Evolutionary conservation across 805 yeast species (phyloP).

Genomic region (Ogataea paraovalis): DNA sequence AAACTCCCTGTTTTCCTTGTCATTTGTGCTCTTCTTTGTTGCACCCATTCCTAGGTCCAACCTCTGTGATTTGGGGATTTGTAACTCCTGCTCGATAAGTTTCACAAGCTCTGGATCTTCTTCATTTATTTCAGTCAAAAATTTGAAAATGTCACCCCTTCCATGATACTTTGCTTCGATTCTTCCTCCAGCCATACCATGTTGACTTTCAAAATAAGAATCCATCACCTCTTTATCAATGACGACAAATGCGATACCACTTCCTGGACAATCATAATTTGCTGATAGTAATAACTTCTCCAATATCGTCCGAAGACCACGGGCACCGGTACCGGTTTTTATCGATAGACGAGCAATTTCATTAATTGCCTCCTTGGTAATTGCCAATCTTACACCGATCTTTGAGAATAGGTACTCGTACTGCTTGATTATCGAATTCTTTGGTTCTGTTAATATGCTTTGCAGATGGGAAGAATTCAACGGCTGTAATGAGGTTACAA

Average conservation of each 20-base stretch:
- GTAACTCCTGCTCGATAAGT: constrained; percentile 31
- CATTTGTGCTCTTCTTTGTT: background rate
- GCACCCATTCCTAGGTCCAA: background rate
- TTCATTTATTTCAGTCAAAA: constrained; percentile 36
- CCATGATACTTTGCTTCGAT: constrained; percentile 42
- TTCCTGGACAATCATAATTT: constrained; percentile 58
- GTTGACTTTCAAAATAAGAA: constrained; percentile 2
- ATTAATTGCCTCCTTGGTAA: constrained; percentile 46
- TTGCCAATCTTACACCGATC: constrained; percentile 46
- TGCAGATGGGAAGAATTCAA: constrained; percentile 42
- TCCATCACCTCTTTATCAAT: constrained; percentile 43
- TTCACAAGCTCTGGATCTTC: constrained; percentile 40
- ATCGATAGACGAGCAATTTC: constrained; percentile 46
- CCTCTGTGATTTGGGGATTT: constrained; percentile 13
- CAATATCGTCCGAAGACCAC: constrained; percentile 54
- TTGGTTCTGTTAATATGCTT: constrained; percentile 51
- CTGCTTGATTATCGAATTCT: constrained; percentile 50
- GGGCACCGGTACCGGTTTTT: constrained; percentile 55
- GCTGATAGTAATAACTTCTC: constrained; percentile 47
- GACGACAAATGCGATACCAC: constrained; percentile 47
- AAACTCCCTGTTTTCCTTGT: background rate
- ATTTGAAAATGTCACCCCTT: constrained; percentile 38
- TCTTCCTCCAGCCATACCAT: constrained; percentile 7
- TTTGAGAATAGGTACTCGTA: constrained; percentile 50
- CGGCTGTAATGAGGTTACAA: constrained; percentile 46